phyloP scores from a whole-genome alignment of 495 filamentous ascomycete species.

The Aspergillus bridgeri region DNA sequence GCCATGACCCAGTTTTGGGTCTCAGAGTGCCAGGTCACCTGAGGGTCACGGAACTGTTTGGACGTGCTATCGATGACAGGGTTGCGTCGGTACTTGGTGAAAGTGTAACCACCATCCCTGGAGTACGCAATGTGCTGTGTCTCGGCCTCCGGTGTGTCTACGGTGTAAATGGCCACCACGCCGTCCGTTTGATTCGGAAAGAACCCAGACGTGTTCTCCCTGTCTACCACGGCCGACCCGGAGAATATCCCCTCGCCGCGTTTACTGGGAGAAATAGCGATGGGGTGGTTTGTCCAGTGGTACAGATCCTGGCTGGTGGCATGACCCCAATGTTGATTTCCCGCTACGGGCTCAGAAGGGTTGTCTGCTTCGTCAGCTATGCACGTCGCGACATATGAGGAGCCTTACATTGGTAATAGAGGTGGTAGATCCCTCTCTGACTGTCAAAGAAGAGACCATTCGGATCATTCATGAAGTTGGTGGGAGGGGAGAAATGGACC shows the following conservation, averaged over 20 bases:
- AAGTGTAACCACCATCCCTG: conserved; percentile 48
- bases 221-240: conserved; percentile 46
- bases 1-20: conserved; percentile 48
- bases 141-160: conserved; percentile 36
- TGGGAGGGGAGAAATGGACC: conserved; percentile 48
- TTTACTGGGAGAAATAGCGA: conserved; percentile 44
- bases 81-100: conserved; percentile 46
- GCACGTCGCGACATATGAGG: not conserved
- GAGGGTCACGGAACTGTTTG: conserved; percentile 51
- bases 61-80: conserved; percentile 40
- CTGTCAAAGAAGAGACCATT: conserved; percentile 49
- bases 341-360: conserved; percentile 43
- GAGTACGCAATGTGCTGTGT: conserved; percentile 53
- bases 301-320: conserved; percentile 50
- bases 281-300: conserved; percentile 50
- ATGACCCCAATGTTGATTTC: conserved; percentile 55
- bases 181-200: conserved; percentile 49
- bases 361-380: conserved; percentile 24
- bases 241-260: conserved; percentile 43
- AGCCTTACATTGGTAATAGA: conserved; percentile 50
- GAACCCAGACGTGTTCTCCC: conserved; percentile 52
- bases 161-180: conserved; percentile 51
- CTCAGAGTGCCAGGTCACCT: conserved; percentile 45
- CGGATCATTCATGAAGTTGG: conserved; percentile 54
- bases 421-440: conserved; percentile 44